Evolutionary conservation across 2,329 filamentous ascomycete genomes (phyloP).

Genomic region (Apiospora hydei): DNA sequence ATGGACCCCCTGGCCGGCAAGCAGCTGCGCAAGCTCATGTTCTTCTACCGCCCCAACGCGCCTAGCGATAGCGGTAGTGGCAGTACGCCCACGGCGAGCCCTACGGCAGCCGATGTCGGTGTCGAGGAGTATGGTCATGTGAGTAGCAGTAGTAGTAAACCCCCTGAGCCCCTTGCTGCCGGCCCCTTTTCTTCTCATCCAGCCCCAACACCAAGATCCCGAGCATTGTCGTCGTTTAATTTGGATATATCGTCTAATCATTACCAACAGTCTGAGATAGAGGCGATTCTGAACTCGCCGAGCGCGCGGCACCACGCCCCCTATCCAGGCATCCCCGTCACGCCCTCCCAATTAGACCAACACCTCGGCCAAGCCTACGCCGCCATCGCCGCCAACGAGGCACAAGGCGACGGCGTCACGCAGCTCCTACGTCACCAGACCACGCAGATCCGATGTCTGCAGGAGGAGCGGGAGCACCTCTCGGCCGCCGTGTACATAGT

Average conservation of each 20-base stretch:
- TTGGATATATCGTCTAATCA: neutral
- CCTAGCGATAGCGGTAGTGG: neutral
- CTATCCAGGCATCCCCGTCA: neutral
- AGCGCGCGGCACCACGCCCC: neutral
- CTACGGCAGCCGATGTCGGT: neutral
- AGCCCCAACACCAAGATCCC: neutral
- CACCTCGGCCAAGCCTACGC: neutral
- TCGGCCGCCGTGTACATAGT: neutral
- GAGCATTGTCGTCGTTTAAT: neutral
- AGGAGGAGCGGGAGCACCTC: constrained; percentile 17
- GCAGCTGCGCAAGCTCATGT: constrained; percentile 33
- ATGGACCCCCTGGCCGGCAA: constrained; percentile 42
- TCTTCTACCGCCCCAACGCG: constrained; percentile 25
- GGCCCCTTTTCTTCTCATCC: neutral
- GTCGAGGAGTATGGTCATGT: constrained; percentile 31
- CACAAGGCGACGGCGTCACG: neutral
- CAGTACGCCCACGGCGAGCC: neutral
- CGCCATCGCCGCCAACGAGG: constrained; percentile 4
- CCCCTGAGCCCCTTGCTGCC: neutral
- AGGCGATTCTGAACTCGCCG: neutral
- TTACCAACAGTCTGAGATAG: neutral
- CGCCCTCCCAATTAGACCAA: neutral
- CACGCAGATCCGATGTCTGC: constrained; percentile 2
- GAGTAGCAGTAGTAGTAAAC: constrained; percentile 28
- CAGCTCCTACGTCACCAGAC: neutral